These are phyloP conservation scores for Pleurotus platypus DNA, from an alignment of 768 basidiomycete genomes.

Conservation along the genomic window DNA sequence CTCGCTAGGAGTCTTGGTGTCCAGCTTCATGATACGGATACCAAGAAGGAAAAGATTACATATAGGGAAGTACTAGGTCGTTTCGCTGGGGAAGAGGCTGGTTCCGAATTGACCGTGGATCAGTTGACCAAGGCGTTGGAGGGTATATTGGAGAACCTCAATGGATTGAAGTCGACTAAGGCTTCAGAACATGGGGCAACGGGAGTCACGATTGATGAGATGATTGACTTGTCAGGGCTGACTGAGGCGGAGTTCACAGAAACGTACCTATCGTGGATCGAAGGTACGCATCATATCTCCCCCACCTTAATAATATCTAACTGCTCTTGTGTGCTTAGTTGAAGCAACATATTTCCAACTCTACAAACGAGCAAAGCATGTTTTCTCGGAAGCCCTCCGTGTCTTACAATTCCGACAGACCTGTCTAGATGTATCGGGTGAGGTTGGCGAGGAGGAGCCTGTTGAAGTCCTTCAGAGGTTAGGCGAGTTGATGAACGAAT, in stretches of 20 bases:
- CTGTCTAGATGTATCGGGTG: slow-evolving; percentile 44
- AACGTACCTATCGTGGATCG: slow-evolving; percentile 75
- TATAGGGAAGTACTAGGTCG: slow-evolving; percentile 65
- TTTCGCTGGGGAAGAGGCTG: slow-evolving; percentile 41
- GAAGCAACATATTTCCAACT: slow-evolving; percentile 80
- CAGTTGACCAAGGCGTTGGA: slow-evolving; percentile 45
- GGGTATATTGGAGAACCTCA: slow-evolving; percentile 42
- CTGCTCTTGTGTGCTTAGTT: slow-evolving; percentile 36
- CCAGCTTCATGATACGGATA: slow-evolving; percentile 16
- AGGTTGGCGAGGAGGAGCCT: slow-evolving; percentile 12
- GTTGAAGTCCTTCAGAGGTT: slow-evolving; percentile 39
- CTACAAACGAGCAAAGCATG: slow-evolving; percentile 80
- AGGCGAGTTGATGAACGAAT: slow-evolving; percentile 76
- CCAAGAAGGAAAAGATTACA: slow-evolving; percentile 52
- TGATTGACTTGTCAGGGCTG: slow-evolving; percentile 66
- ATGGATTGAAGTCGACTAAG: slow-evolving; percentile 48
- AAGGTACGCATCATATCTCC: slow-evolving; percentile 45
- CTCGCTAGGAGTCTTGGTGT: slow-evolving; percentile 60
- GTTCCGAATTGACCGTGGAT: slow-evolving; percentile 29
- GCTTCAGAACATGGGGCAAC: slow-evolving; percentile 36
- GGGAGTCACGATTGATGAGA: slow-evolving; percentile 72
- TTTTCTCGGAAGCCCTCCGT: slow-evolving; percentile 74
- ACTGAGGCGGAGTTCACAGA: slow-evolving; percentile 50
- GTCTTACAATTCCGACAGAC: slow-evolving; percentile 75
- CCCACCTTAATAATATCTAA: slow-evolving; percentile 7